Evolutionary conservation across 2,329 filamentous ascomycete species (phyloP).

Genomic region (Colletotrichum somersetense): DNA sequence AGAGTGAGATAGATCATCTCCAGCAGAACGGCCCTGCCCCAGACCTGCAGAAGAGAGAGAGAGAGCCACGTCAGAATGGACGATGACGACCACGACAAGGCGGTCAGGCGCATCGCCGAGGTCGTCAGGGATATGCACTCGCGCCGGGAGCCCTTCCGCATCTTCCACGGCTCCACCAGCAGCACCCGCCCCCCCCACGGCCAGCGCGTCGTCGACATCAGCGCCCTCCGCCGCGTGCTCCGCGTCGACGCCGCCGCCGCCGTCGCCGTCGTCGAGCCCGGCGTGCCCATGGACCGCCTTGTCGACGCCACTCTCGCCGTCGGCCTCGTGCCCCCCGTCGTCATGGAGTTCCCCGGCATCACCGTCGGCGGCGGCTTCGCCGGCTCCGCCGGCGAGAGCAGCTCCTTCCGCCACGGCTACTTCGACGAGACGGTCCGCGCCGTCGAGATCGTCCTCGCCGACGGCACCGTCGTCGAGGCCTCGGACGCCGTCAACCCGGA

Average conservation of each 20-base stretch:
- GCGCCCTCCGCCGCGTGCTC: conserved; percentile 72
- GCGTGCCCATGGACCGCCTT: conserved; percentile 76
- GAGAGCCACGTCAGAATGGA: conserved; percentile 47
- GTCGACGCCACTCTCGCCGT: conserved; percentile 68
- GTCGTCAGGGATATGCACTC: conserved; percentile 60
- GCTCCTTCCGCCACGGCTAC: conserved; percentile 74
- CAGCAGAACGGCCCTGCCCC: neutral
- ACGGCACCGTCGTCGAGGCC: conserved; percentile 67
- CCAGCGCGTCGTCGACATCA: conserved; percentile 75
- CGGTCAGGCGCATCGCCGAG: conserved; percentile 58
- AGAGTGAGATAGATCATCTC: neutral
- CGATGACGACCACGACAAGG: conserved; percentile 58
- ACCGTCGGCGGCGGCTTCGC: conserved; percentile 77
- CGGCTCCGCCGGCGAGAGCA: conserved; percentile 76
- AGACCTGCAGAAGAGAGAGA: neutral
- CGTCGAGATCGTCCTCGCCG: conserved; percentile 74
- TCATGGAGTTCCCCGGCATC: conserved; percentile 81
- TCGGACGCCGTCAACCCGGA: conserved; percentile 68
- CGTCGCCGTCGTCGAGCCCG: conserved; percentile 76
- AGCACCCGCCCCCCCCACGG: conserved; percentile 72
- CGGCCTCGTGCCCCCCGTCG: conserved; percentile 72
- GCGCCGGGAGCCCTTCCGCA: conserved; percentile 71
- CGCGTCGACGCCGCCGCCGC: conserved; percentile 64
- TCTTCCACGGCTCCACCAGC: conserved; percentile 83
- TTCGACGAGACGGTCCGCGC: conserved; percentile 73